Evolutionary conservation across 345 rosid genomes (phyloP), one percentile per base, ranked within the genome.

Genomic region (Pistacia integerrima): DNA sequence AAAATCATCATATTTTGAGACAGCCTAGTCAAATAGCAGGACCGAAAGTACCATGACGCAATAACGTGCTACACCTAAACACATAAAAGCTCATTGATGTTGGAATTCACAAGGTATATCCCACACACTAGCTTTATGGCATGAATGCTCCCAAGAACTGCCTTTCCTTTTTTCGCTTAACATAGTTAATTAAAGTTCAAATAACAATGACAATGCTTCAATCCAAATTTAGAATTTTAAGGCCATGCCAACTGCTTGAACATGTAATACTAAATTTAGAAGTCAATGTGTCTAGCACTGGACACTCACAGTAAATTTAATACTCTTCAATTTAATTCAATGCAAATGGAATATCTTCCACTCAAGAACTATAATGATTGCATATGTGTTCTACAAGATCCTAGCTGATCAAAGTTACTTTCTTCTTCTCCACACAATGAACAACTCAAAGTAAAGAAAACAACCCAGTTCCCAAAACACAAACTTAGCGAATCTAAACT

Each of bases 171-270:
- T 46, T 41, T 16, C 48, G 17, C 17, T 16, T n/a, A 25, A 55
- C 11, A 5, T 11, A 3, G 28, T 56, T 17, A 30, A 49, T 13
- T 11, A 60, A 9, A 59, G 12, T 30, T 33, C 61, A 64, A 28
- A 44, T 44, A 52, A 69, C 16, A 52, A 33, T 69, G 25, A 8
- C 16, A 54, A 52, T 25, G 30, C 57, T 10, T 16, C 38, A 22
- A 38, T 25, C 41, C 28, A 41, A 20, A 5, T 71, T 35, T 28
- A 73, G 49, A 17, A 62, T 33, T 61, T 49, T 33, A 17, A 20
- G 10, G 59, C 57, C 55, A 28, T 57, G 48, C 41, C 59, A 73
- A 63, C 35, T 51, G 60, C 16, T 22, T 58, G 36, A 72, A 71
- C 25, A 59, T n/a, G 52, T 57, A n/a, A n/a, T n/a, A n/a, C n/a